Percentiles rank a stretch among this genome's conserved stretches.
Evolutionary conservation across 192 early-diverging fungal species (phyloP).

Genomic region (Linnemannia exigua): DNA sequence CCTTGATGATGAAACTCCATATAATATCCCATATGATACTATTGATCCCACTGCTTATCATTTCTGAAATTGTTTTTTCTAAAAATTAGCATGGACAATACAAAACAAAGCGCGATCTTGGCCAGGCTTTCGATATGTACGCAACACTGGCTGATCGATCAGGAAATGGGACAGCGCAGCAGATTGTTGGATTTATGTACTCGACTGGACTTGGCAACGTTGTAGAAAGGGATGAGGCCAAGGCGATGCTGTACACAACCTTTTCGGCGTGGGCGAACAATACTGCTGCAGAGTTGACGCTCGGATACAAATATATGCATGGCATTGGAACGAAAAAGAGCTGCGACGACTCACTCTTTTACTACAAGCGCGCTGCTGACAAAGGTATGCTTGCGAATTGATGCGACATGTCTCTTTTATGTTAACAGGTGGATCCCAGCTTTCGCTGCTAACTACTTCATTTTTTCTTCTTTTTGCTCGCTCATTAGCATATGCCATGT

Average conservation of each 20-base stretch:
- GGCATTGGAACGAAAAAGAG: constrained; percentile 87
- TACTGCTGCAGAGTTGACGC: constrained; percentile 80
- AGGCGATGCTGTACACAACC: constrained; percentile 67
- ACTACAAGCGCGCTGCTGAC: constrained; percentile 87
- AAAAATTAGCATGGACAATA: constrained; percentile 72
- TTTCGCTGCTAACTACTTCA: not conserved
- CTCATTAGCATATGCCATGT: constrained; percentile 74
- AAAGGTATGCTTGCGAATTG: constrained; percentile 64
- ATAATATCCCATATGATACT: no score
- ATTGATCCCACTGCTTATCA: no score
- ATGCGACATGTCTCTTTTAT: no score
- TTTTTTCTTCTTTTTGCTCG: not conserved
- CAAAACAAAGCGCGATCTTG: constrained; percentile 66
- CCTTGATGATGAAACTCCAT: no score
- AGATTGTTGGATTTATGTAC: constrained; percentile 92
- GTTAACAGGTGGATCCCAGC: not conserved
- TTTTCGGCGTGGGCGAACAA: constrained; percentile 87
- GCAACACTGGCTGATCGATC: constrained; percentile 67
- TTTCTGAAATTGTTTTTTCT: no score
- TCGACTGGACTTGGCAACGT: constrained; percentile 87
- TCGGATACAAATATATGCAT: constrained; percentile 86
- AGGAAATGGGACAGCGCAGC: constrained; percentile 89
- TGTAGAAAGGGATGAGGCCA: constrained; percentile 76
- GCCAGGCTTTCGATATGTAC: constrained; percentile 76
- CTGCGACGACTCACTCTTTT: constrained; percentile 81